Base-by-base conservation (phyloP, 2,329 filamentous ascomycete species). In the Pseudogymnoascus sp. region DNA sequence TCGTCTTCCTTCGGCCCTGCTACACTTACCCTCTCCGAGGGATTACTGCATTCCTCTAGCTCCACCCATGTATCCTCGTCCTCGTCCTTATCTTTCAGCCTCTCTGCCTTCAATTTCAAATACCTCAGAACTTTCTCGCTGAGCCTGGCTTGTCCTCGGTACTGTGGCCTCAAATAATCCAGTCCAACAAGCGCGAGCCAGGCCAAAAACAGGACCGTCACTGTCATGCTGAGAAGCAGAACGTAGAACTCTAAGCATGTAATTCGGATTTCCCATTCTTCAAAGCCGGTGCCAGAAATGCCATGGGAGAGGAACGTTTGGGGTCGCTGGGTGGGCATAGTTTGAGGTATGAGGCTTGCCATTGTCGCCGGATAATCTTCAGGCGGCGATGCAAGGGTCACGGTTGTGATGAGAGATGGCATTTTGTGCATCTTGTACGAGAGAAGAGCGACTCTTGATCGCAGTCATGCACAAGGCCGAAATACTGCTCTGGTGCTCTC, bases 261-360 rank as follows among this genome's bases (percentile, higher is more conserved):
- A 5, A 60, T 60, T n/a, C 59, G 59, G 10, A 25, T 33, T 31
- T 60, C 59, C 33, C 59, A 60, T 56, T 56, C 28, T 33, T 56
- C n/a, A 21, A 18, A 56, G 28, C 50, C 50, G 5, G 50, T 56
- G 16, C 16, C 50, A 16, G 28, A 33, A 33, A 56, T 56, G n/a
- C 50, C 50, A 18, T 56, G 50, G 50, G 50, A 33, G 25, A 56
- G 11, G n/a, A 56, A 56, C 25, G 16, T 33, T 33, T 33, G 50
- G 28, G 28, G 25, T 11, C 50, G 50, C 50, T 56, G 50, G 25
- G 50, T 33, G 8, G 23, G 23, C 23, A 5, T 25, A 25, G 23
- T 25, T 25, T 25, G 23, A 25, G 23, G 28, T 12, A 12, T 16
- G 28, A 28, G 14, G 23, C 5, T 18, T 33, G 47, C 31, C n/a